Evolutionary conservation across 164 flowering plant genomes (phyloP), one percentile per base, ranked within the genome.

Genomic region (Stephania yunnanensis): DNA sequence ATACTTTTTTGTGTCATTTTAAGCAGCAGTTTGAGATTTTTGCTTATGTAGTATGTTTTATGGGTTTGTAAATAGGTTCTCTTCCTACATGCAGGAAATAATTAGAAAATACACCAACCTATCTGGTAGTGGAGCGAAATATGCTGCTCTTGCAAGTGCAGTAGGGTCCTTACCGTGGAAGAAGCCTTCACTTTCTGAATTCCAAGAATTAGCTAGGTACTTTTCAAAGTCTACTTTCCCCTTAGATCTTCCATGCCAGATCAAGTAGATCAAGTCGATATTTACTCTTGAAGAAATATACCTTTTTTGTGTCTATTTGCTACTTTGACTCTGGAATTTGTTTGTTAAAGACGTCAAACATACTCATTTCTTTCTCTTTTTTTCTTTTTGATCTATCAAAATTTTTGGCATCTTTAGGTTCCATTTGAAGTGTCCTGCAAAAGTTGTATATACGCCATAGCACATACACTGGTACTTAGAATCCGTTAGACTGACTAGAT

Each of bases 111-210:
- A 93, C 83, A 88, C 88, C 25, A 74, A 78, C 73, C 19, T 75
- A 25, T 89, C 92, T 69, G 87, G 92, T 17, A 73, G 74, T 73
- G 95, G 93, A 74, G 75, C 85, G 70, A 88, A 87, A 64, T 82
- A 95, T 76, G 94, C 98, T 17, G 90, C 92, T 80, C 88, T 93
- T 75, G 92, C 97, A 73, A 92, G 99, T 88, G 82, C 95, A 36
- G 76, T 90, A 68, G 99, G 98, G 77, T 83, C 87, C n/a, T 85
- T 95, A 79, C 89, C 98, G 74, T 95, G 99, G 98, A 88, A 79
- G 65, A 91, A 79, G 72, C 99, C 99, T 36, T 80, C 76, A 12
- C 80, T 77, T 76, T 83, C 91, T 73, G 99, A 95, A 46, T 95
- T 90, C 77, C 85, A 86, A 64, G 88, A 86, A 68, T 81, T 95